These are phyloP conservation scores for Pachysolen tannophilus DNA, from an alignment of 805 yeast genomes.

Conservation along the genomic window DNA sequence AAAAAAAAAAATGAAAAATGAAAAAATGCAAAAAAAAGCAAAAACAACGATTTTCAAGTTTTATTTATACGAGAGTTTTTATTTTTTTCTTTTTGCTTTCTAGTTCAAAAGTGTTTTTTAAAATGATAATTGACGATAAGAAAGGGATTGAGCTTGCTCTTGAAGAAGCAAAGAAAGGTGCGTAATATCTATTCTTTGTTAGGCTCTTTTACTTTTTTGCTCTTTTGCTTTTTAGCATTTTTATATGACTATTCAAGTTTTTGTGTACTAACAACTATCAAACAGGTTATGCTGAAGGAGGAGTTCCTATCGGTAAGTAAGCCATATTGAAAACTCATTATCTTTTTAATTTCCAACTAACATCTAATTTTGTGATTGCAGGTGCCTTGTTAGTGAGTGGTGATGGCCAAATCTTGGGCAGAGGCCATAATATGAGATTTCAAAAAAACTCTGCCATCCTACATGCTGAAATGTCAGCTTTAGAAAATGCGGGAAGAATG, in stretches of 20 bases:
- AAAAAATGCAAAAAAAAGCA: too few relatives aligned
- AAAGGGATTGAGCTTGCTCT: constrained; percentile 63
- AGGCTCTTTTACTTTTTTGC: too few relatives aligned
- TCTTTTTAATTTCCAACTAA: not conserved
- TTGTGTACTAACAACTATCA: too few relatives aligned
- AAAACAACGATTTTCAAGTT: too few relatives aligned
- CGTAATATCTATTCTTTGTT: constrained; percentile 15
- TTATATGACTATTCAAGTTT: too few relatives aligned
- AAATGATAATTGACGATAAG: constrained; percentile 51
- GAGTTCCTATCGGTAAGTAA: constrained; percentile 66
- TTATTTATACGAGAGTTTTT: too few relatives aligned
- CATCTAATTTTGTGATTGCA: too few relatives aligned
- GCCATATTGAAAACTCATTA: not conserved
- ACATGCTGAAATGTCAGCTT: constrained; percentile 87
- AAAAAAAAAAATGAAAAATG: too few relatives aligned
- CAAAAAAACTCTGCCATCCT: constrained; percentile 78
- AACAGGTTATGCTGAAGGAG: constrained; percentile 80
- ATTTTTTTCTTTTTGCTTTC: too few relatives aligned
- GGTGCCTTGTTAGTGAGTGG: constrained; percentile 67
- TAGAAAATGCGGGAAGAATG: constrained; percentile 87
- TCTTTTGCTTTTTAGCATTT: too few relatives aligned
- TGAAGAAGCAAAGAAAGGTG: constrained; percentile 61
- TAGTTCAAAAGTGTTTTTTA: not conserved
- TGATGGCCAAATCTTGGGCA: constrained; percentile 76
- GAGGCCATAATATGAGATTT: constrained; percentile 86